Conservation (phyloP, 2,329 filamentous ascomycete species). For the Aspergillus transmontanensis region DNA sequence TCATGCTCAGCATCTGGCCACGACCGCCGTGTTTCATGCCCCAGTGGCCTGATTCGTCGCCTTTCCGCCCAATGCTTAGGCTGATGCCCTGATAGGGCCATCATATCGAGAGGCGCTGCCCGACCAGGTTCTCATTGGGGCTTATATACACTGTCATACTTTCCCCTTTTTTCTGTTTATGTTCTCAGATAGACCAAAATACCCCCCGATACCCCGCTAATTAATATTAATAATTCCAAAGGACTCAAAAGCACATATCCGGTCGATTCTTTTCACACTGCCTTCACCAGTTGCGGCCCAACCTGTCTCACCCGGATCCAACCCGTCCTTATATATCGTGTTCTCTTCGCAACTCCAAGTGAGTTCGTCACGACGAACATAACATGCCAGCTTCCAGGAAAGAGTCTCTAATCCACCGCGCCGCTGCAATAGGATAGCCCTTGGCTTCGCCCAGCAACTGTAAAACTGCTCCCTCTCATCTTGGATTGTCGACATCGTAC, state of each 20-base stretch:
- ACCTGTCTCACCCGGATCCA: conserved; percentile 1
- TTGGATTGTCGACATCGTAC: conserved; percentile 2
- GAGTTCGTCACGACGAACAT: conserved; percentile 22
- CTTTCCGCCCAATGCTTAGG: conserved; percentile 25
- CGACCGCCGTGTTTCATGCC: conserved; percentile 18
- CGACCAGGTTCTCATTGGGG: conserved; percentile 22
- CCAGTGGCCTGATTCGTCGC: conserved; percentile 23
- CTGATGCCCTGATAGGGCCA: conserved; percentile 26
- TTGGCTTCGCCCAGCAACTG: conserved; percentile 6
- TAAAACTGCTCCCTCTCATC: conserved; percentile 1
- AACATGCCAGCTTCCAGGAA: conserved; percentile 27
- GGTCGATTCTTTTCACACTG: conserved; percentile 2
- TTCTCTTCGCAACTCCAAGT: conserved; percentile 17
- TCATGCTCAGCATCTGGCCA: conserved; percentile 17
- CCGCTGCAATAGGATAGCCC: conserved; percentile 25
- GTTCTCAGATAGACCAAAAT: conserved; percentile 1
- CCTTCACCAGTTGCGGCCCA: neutral
- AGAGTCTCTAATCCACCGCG: conserved; percentile 22
- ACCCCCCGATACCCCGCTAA: conserved; percentile 6
- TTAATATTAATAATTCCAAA: conserved; percentile 13
- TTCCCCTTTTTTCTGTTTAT: conserved; percentile 12
- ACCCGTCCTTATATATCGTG: conserved; percentile 3
- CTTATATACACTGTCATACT: conserved; percentile 15
- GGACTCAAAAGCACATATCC: neutral
- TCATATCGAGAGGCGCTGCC: conserved; percentile 22